Percentiles rank a stretch among this genome's conserved stretches.
phyloP scores from a whole-genome alignment of 768 basidiomycete species.

The Calvatia gigantea region DNA sequence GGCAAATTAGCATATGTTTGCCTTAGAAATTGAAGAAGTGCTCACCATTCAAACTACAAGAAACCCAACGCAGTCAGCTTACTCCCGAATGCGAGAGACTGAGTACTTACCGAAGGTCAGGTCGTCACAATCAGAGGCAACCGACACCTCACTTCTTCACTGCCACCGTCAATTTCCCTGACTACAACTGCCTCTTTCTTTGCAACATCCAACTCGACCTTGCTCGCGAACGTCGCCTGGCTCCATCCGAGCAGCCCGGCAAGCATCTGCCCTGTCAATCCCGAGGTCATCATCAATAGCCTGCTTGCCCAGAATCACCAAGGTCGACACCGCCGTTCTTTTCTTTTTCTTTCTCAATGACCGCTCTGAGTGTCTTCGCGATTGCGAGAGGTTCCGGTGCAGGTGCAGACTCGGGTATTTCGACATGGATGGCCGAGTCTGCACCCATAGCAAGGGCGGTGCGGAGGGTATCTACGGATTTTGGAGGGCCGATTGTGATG shows the following conservation, averaged over 20 bases:
- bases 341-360: constrained; percentile 60
- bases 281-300: constrained; percentile 97
- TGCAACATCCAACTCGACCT: constrained; percentile 65
- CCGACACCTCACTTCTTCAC: constrained; percentile 74
- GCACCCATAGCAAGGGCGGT: constrained; percentile 99
- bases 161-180: constrained; percentile 93
- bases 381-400: constrained; percentile 89
- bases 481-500: constrained; percentile 91
- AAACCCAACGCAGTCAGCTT: neutral
- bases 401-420: constrained; percentile 68
- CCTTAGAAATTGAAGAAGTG: neutral
- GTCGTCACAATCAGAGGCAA: constrained; percentile 90
- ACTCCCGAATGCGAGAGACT: neutral
- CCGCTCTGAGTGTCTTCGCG: constrained; percentile 76
- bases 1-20: neutral
- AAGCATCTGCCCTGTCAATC: constrained; percentile 96
- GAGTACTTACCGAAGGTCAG: constrained; percentile 73
- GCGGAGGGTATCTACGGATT: constrained; percentile 84
- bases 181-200: constrained; percentile 68
- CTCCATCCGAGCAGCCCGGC: constrained; percentile 90
- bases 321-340: constrained; percentile 56
- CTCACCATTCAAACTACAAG: constrained; percentile 67
- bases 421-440: constrained; percentile 88
- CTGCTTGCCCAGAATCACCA: constrained; percentile 97
- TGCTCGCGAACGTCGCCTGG: constrained; percentile 94